Base-by-base conservation (phyloP, 768 basidiomycete genomes). In the Kwoniella botswanensis region DNA sequence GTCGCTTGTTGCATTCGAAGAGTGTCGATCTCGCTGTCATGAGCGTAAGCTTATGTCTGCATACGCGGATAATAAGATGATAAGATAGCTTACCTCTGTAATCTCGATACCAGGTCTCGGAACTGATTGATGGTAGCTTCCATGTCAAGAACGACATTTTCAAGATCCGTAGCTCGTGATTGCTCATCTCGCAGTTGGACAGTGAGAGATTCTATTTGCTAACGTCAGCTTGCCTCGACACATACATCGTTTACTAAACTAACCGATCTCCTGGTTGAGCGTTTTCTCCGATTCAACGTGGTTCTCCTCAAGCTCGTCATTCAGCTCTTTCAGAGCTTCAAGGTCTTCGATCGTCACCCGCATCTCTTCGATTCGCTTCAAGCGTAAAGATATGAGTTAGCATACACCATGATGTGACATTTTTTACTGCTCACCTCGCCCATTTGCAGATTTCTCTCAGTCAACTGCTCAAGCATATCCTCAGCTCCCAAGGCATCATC, bases 361-460 rank as follows among this genome's bases (percentile, higher is more conserved):
- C 92, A 98, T 95, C 84, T 98, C 94, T 82, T 98, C 97, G 74
- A 98, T 94, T 89, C 94, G 95, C 93, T 95, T 18, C 4, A 61
- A 11, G 13, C 2, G 24, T 22, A 13, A 41, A 29, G 17, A 62
- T 17, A n/a, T 15, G 10, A 41, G 18, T 15, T 26, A 6, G 7
- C 3, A 7, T 18, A 11, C 4, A 17, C 59, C 67, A 73, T 70
- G 60, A 35, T 58, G 7, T 4, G 15, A 29, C 15, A n/a, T 35
- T 13, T 18, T 11, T 21, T n/a, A 6, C 17, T n/a, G 75, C 84
- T 64, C 74, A 93, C 93, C 87, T 98, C 96, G 71, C 93, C 91
- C 57, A 98, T 88, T 84, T 91, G 88, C 21, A 98, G 87, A 79
- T 97, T 98, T 4, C 95, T 89, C 77, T 97, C 96, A 0, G 96